Percentiles rank a stretch among this genome's conserved stretches.
phyloP scores from a whole-genome alignment of 305 asterid species.

The Solanum hybrid region DNA sequence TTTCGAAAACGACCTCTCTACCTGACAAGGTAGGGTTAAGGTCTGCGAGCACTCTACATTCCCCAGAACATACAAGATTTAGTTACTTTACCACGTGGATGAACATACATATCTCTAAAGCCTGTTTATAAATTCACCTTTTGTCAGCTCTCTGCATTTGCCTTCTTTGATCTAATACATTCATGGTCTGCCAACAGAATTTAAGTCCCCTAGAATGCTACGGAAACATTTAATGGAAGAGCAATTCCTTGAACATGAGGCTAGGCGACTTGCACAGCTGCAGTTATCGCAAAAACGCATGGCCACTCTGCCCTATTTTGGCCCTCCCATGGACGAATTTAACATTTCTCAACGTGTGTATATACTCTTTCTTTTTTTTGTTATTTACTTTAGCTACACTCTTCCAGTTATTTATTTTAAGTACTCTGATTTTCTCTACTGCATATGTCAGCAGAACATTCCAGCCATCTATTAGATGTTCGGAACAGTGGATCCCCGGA shows the following conservation, averaged over 20 bases:
- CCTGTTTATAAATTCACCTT: neutral
- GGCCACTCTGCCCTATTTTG: conserved; percentile 20
- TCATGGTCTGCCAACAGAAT: conserved; percentile 24
- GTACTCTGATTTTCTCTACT: neutral
- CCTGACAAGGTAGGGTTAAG: neutral
- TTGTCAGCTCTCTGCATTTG: neutral
- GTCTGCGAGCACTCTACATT: neutral
- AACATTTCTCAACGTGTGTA: conserved; percentile 38
- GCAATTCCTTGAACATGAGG: conserved; percentile 36
- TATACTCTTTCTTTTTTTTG: neutral
- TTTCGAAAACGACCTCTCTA: neutral
- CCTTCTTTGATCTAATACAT: neutral
- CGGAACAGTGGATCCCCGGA: conserved; percentile 32
- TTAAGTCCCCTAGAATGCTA: conserved; percentile 39
- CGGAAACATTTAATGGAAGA: conserved; percentile 47
- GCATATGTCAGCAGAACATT: conserved; percentile 27
- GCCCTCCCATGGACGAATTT: conserved; percentile 37
- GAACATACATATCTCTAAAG: neutral
- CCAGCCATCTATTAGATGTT: conserved; percentile 28
- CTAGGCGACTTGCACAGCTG: conserved; percentile 46
- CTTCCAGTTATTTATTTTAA: neutral
- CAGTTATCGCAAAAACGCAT: conserved; percentile 33
- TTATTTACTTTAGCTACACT: neutral
- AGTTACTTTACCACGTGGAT: neutral
- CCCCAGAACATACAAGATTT: neutral